Base-by-base conservation (phyloP, 2,329 filamentous ascomycete genomes). In the Scopulariopsis brevicaulis region DNA sequence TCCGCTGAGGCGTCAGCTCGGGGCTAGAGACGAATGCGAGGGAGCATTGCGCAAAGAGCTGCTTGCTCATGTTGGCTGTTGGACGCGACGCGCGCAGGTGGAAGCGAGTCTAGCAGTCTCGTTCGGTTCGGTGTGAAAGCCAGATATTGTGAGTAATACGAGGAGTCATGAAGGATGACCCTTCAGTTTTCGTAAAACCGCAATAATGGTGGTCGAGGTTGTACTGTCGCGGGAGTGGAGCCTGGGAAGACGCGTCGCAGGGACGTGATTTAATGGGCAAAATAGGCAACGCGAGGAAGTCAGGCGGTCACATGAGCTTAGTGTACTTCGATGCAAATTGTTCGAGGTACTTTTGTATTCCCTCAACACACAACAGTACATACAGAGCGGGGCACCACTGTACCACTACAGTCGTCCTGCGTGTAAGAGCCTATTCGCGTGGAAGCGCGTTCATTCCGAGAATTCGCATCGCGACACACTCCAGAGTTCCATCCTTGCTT, bases 11-110 rank as follows among this genome's bases (percentile, higher is more conserved):
- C 11, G 73, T 65, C 20, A 78, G 66, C 18, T 65, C 62, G 43
- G 65, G 68, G 64, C 74, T 76, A 1, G 74, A 70, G 43, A 78
- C 74, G 62, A 78, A 78, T 40, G 74, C 74, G 61, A 78, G 67
- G 10, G 66, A 62, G 67, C 75, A 77, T 60, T 75, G 70, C 61
- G 66, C 60, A 63, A 78, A 77, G 59, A 75, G 62, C 58, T 66
- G 62, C 37, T 64, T 75, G 55, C 52, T 48, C 53, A 34, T 35
- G 11, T 43, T 58, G 50, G 34, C 43, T 32, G 46, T 43, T 28
- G 60, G 61, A 40, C 34, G 52, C 50, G 40, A 54, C 34, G 46
- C 50, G 22, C n/a, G 25, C n/a, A 24, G 20, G n/a, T 24, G 12
- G 34, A 32, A 54, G 52, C 18, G 40, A 22, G 46, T 22, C 22